A percentile compares a stretch with the other conserved stretches of the same genome.
phyloP scores from a whole-genome alignment of 495 filamentous ascomycete species.

The Cercophora samala region DNA sequence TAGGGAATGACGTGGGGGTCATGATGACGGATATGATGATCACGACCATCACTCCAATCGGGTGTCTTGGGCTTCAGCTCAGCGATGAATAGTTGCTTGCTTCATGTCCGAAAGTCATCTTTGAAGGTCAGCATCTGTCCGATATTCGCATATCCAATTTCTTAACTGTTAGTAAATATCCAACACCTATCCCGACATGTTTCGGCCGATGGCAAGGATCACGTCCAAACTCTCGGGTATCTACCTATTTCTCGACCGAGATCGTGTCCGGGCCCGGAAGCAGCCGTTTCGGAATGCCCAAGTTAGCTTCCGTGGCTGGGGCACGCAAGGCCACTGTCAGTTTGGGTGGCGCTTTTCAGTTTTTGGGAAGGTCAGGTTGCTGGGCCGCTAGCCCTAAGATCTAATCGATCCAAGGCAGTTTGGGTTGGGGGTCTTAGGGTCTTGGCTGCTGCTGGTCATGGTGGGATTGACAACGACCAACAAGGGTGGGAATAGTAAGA shows the following conservation, averaged over 20 bases:
- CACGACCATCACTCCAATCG: not conserved
- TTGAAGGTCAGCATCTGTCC: not conserved
- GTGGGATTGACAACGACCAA: not conserved
- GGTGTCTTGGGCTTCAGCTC: not conserved
- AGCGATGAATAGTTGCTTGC: not conserved
- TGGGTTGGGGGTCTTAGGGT: not conserved
- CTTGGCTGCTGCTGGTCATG: not conserved
- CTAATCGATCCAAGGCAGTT: not conserved
- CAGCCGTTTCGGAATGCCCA: not conserved
- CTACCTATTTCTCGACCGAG: not conserved
- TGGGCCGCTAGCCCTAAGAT: not conserved
- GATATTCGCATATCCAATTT: not conserved
- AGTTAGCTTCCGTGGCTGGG: too few species aligned
- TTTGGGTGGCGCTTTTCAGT: not conserved
- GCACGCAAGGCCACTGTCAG: not conserved
- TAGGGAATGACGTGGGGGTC: not conserved
- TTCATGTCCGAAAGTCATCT: not conserved
- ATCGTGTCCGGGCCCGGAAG: not conserved
- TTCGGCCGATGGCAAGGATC: too few species aligned
- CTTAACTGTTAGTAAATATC: not conserved
- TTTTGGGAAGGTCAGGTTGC: not conserved
- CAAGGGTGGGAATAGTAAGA: not conserved
- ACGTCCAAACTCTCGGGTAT: not conserved
- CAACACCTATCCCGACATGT: not conserved
- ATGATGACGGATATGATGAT: not conserved